phyloP scores from a whole-genome alignment of 768 basidiomycete genomes.

The Sarcodon aspratus region DNA sequence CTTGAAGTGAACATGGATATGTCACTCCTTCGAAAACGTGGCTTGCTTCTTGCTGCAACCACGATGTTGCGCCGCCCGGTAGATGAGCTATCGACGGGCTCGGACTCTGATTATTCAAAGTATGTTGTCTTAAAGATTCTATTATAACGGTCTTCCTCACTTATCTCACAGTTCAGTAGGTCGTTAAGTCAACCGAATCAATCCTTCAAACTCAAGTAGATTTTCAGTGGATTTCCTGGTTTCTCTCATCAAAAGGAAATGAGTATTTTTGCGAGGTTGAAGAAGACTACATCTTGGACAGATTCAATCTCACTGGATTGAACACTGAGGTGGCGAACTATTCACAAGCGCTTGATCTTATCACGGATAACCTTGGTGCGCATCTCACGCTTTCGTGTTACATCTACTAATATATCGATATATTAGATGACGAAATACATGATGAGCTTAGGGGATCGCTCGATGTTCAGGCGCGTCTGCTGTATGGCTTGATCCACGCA shows the following conservation, averaged over 20 bases:
- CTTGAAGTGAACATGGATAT: too few species aligned
- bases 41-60: not conserved
- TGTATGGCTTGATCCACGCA: slow-evolving; percentile 96
- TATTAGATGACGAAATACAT: slow-evolving; percentile 81
- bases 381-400: slow-evolving; percentile 1
- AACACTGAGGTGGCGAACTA: slow-evolving; percentile 97
- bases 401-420: not conserved
- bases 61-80: slow-evolving; percentile 36
- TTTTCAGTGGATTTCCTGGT: slow-evolving; percentile 92
- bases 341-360: slow-evolving; percentile 85
- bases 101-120: slow-evolving; percentile 96
- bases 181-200: not conserved
- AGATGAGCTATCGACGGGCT: slow-evolving; percentile 85
- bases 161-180: slow-evolving; percentile 16
- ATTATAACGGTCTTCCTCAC: slow-evolving; percentile 7
- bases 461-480: slow-evolving; percentile 84
- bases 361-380: slow-evolving; percentile 90
- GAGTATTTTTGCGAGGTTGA: slow-evolving; percentile 99
- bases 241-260: slow-evolving; percentile 93
- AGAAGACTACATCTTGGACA: slow-evolving; percentile 96
- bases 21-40: too few species aligned
- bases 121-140: slow-evolving; percentile 24
- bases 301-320: slow-evolving; percentile 95
- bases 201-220: slow-evolving; percentile 4
- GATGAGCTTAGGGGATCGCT: slow-evolving; percentile 88